Percentiles rank a stretch among this genome's conserved stretches.
Evolutionary conservation across 2,329 filamentous ascomycete genomes (phyloP).

Genomic region (Aspergillus aculeatus): DNA sequence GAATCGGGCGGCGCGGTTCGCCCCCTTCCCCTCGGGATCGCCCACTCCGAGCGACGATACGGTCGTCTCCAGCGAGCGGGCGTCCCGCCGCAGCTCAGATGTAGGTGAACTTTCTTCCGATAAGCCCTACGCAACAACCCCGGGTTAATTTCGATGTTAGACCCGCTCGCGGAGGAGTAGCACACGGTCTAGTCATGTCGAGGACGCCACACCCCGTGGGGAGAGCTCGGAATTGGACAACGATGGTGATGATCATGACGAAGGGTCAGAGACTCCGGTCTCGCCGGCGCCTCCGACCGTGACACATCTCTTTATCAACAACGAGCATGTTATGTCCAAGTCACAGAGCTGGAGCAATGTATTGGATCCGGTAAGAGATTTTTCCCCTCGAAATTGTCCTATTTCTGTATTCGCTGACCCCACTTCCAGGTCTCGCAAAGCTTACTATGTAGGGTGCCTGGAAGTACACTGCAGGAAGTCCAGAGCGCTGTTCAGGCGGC

Average conservation of each 20-base stretch:
- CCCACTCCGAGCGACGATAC: slow-evolving; percentile 7
- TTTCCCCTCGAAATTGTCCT: no score
- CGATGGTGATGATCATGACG: not conserved
- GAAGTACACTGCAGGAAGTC: slow-evolving; percentile 22
- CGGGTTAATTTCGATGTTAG: no score
- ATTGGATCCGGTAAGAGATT: slow-evolving; percentile 21
- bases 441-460: slow-evolving; percentile 23
- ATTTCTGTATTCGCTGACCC: not conserved
- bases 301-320: slow-evolving; percentile 25
- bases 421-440: slow-evolving; percentile 18
- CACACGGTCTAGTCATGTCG: not conserved
- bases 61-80: not conserved
- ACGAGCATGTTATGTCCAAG: slow-evolving; percentile 23
- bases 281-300: slow-evolving; percentile 20
- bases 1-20: not conserved
- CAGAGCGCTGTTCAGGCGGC: slow-evolving; percentile 23
- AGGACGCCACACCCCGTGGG: not conserved
- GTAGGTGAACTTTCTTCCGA: not conserved
- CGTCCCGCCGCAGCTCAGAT: not conserved
- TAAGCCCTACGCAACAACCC: not conserved
- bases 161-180: not conserved
- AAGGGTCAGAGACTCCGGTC: not conserved
- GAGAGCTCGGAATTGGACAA: not conserved
- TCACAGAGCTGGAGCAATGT: slow-evolving; percentile 25
- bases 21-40: slow-evolving; percentile 4